Evolutionary conservation across 371 early-diverging fungal species (phyloP), one percentile per base, ranked within the genome.

Genomic region (Coemansia sp.): DNA sequence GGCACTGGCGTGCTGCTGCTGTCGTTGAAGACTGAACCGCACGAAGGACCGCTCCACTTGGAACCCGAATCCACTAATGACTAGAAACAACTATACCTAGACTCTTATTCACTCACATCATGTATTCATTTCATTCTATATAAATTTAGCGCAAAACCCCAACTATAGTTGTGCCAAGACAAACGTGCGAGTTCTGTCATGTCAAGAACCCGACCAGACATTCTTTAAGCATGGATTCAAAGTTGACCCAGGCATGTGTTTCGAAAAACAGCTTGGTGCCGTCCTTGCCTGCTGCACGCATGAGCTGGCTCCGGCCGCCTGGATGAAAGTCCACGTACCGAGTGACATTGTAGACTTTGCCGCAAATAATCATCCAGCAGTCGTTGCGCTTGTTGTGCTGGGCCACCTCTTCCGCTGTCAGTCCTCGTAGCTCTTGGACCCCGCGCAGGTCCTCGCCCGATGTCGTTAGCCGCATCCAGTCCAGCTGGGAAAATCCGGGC

Each of bases 261-360:
- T 90, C 80, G 85, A 88, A 87, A 67, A 97, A 97, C 57, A 97
- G 80, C 72, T 88, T 87, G 0, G 98, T 96, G 13, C 93, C 94
- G 61, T 99, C 99, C 70, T 89, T 90, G 36, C 99, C 99, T 1
- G 96, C 99, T 26, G 90, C 88, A 7, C 95, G 83, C 94, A 98
- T 88, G 51, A 99, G 73, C 80, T 96, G 92, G 67, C 86, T 87
- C 39, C 76, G 81, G 12, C 99, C 99, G 29, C 99, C 99, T 15
- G 99, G 99, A 80, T 99, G 99, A 73, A 91, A 95, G 54, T 92
- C 87, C n/a, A 98, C 28, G 76, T 98, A 99, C 3, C 89, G 84
- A 19, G 99, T 96, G 24, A 95, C 87, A 72, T 99, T 96, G 81
- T 96, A 99, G 1, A 99, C 94, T 69, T 92, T 92, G 36, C 95